Conservation (phyloP, 2,329 filamentous ascomycete species). For the Hypoxylon sp. region DNA sequence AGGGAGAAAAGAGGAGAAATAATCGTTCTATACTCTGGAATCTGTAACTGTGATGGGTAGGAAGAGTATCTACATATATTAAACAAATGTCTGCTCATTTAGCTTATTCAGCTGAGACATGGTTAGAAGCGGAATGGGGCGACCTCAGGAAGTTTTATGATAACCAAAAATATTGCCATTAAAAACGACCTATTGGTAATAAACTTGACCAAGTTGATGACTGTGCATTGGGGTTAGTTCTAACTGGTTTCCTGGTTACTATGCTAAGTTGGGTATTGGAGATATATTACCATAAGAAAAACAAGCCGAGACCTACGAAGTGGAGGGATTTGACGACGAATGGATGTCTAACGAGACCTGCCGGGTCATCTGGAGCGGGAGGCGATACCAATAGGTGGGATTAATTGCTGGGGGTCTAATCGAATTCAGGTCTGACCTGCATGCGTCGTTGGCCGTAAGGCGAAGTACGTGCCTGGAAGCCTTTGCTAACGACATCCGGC, state of each 20-base stretch:
- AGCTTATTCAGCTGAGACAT: no score
- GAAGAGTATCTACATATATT: no score
- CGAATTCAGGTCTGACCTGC: slow-evolving; percentile 16
- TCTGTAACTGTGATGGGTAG: no score
- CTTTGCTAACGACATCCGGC: slow-evolving; percentile 26
- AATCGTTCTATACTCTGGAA: no score
- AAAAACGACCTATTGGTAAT: background rate
- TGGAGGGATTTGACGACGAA: slow-evolving; percentile 18
- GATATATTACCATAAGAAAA: background rate
- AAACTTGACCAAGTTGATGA: background rate
- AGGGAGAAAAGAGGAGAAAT: no score
- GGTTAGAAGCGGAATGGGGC: background rate
- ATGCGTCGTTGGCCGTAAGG: slow-evolving; percentile 12
- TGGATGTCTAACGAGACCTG: slow-evolving; percentile 9
- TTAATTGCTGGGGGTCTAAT: slow-evolving; percentile 18
- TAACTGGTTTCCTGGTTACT: background rate
- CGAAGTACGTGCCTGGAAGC: slow-evolving; percentile 28
- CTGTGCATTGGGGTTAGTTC: no score
- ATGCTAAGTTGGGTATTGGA: background rate
- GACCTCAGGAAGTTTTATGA: background rate
- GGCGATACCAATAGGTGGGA: slow-evolving; percentile 9
- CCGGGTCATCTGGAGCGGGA: slow-evolving; percentile 26
- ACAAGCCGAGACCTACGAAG: background rate
- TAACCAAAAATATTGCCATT: background rate
- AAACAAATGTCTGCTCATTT: no score